Base-by-base conservation (phyloP, 1,284 basidiomycete genomes). In the Takashimella tepidaria region DNA sequence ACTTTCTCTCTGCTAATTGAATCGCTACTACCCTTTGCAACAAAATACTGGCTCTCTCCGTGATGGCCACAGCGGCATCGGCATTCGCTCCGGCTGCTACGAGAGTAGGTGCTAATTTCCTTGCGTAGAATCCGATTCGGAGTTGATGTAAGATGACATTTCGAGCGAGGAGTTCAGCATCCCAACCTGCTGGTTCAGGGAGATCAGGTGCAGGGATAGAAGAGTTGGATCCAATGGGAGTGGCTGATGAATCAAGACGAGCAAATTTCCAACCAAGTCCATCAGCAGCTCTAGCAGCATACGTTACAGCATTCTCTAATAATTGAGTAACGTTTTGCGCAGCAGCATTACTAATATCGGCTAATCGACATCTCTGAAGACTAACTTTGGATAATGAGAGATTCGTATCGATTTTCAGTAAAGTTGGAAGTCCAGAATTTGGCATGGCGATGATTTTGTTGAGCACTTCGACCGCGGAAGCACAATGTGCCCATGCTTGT, bases 141-240 rank as follows among this genome's bases (percentile, higher is more conserved):
- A 74, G 51, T 41, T 61, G 59, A 40, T 66, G 65, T 5, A 70
- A 49, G 1, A 62, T 47, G 12, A 65, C 57, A 25, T 57, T 56
- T 26, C 66, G 61, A 13, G 57, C 61, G 13, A 74, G 61, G 25
- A 64, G 49, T 59, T 74, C 72, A 26, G 57, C 58, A 52, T 74
- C 72, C 70, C 72, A 74, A 3, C 72, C 72, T 6, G 59, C 50
- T 21, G 60, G 63, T 45, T 59, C 58, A 3, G 70, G 68, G 12
- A 66, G 45, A 16, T 51, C 55, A 41, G 31, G 31, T 8, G 31
- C 10, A 16, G 16, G 10, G 16, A 37, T 16, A 8, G 31, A 8
- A 8, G 16, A 8, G 10, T 8, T 16, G 8, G 31, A 8, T 37
- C 10, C 31, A 16, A 44, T n/a, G 12, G 31, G 44, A 27, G 51